These are phyloP conservation scores for Cyclotella kingstonii DNA, from an alignment of 108 stramenopile genomes.

Conservation along the genomic window DNA sequence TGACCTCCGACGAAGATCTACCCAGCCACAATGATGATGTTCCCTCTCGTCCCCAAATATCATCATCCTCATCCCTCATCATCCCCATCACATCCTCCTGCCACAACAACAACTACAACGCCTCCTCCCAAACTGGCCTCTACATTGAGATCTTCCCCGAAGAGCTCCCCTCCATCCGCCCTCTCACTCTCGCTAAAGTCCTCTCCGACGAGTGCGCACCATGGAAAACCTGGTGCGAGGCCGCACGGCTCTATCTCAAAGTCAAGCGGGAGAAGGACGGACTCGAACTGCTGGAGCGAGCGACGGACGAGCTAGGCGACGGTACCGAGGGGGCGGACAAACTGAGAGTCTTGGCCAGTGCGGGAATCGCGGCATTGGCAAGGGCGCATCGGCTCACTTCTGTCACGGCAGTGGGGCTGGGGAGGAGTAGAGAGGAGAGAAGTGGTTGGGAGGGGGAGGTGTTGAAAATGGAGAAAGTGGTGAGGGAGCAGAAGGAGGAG, in stretches of 20 bases:
- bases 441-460: background rate
- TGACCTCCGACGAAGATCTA: conserved; percentile 39
- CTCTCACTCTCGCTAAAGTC: conserved; percentile 52
- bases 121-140: conserved; percentile 4
- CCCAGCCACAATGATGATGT: conserved; percentile 5
- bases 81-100: conserved; percentile 67
- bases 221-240: conserved; percentile 59
- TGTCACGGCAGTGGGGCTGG: no score
- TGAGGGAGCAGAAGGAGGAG: conserved; percentile 50
- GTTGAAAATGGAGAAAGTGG: background rate
- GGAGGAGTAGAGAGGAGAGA: conserved; percentile 4
- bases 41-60: background rate
- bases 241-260: conserved; percentile 66
- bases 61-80: conserved; percentile 43
- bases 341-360: conserved; percentile 62
- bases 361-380: conserved; percentile 76
- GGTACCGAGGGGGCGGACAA: conserved; percentile 49
- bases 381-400: conserved; percentile 36
- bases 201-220: conserved; percentile 68
- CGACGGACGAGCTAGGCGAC: conserved; percentile 32
- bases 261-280: conserved; percentile 54
- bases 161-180: conserved; percentile 63
- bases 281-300: conserved; percentile 61
- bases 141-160: conserved; percentile 88
- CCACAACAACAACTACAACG: conserved; percentile 22